Base-by-base conservation (phyloP, 2,329 filamentous ascomycete genomes). In the Talaromyces atroroseus region DNA sequence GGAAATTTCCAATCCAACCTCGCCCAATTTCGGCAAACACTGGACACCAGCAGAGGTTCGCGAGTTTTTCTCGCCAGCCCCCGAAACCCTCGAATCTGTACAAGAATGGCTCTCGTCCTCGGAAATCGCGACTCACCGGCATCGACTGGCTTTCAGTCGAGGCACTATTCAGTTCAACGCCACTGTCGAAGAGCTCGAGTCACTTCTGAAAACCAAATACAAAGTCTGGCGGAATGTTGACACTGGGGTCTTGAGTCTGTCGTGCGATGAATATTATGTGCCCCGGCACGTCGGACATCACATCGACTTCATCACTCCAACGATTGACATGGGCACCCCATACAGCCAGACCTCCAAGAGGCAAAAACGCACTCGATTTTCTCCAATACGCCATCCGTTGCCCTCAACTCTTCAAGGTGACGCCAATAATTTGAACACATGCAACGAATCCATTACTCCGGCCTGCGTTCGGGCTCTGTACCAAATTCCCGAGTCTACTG, bases 251-350 rank as follows among this genome's bases (percentile, higher is more conserved):
- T n/a, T 50, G 38, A 49, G 40, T n/a, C 29, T 56, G 2, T 44
- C 46, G 8, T 56, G 54, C 47, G 40, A 56, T 36, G 54, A 56
- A 36, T 56, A 56, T 23, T 36, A 56, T 23, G 26, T 56, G 11
- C 47, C 48, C 11, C 34, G 8, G 16, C 11, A 40, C 20, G 42
- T 56, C 26, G 6, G 44, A 47, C 11, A 46, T 16, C 54, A 56
- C 16, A 51, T 56, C 26, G 40, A 56, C 40, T 56, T 51, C 12
- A 46, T 56, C 38, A 51, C 54, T 11, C 54, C 54, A 3, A 49
- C 54, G 6, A 6, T n/a, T 38, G 34, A 11, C 34, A 16, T 38
- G 34, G 34, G 34, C 11, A n/a, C 14, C 2, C 34, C 34, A n/a
- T 16, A 38, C 6, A 38, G 3, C 34, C 14, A 4, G 3, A 38